Evolutionary conservation across 352 stramenopile species (phyloP), one percentile per base, ranked within the genome.

Genomic region (Pythium monospermum): DNA sequence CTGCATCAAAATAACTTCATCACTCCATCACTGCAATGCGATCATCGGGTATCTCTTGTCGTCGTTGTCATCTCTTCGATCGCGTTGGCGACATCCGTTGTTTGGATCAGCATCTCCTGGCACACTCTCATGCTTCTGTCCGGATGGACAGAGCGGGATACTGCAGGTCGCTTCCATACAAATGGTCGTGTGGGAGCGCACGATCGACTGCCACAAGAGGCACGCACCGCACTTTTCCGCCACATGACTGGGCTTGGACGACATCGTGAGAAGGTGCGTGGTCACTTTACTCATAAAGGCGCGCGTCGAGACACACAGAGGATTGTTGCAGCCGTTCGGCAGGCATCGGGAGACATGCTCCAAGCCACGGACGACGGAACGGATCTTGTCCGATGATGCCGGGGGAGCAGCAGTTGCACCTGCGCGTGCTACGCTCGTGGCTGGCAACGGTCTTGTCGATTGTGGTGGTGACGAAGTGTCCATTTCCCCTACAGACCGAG

Each of bases 231-330:
- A 68, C 38, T 53, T 52, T 7, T 57, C 53, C 2, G 59, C 21
- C 6, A 45, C n/a, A 25, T 68, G 59, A 25, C 42, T 38, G 1
- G 53, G 59, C 23, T 62, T 62, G 28, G 30, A 38, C 1, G 49
- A 33, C 53, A 68, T 68, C 11, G 53, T 36, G 2, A 53, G 33
- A 25, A 68, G 49, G 37, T 68, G 59, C 4, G 53, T 36, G 42
- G 47, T 54, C 43, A 68, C 59, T 41, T 68, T 68, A 32, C 45
- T 43, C 47, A 68, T 52, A 37, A 68, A 68, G 3, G 25, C 41
- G 13, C 53, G 54, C 6, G 53, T 68, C 37, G 59, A 68, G 0
- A 68, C 49, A 43, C 59, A 68, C 6, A 68, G 44, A 3, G 59
- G 59, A 25, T 68, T 68, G 10, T 48, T 21, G 26, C 59, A 68